Evolutionary conservation across 176 grass and related monocot genomes (phyloP).

Genomic region (Musa beccarii): DNA sequence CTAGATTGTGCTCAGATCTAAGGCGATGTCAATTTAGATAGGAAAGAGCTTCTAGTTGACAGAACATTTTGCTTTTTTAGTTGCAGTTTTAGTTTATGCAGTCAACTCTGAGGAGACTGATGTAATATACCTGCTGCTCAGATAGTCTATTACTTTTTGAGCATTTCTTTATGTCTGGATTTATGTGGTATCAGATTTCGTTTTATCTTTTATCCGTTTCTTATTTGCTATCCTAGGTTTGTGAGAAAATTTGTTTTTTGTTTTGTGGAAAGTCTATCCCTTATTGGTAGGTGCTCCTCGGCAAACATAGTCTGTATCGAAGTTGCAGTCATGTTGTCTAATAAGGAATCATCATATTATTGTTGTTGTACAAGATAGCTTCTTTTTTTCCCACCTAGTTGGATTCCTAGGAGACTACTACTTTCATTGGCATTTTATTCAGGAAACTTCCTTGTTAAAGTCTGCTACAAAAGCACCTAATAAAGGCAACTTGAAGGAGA

Average conservation of each 20-base stretch:
- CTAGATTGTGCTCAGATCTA: neutral
- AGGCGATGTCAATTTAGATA: neutral
- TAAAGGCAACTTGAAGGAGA: conserved; percentile 31
- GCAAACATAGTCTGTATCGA: neutral
- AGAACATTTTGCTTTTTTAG: neutral
- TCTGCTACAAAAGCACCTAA: conserved; percentile 30
- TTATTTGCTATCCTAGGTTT: neutral
- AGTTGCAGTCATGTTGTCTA: neutral
- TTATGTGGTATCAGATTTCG: neutral
- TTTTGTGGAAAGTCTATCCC: neutral
- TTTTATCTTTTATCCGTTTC: neutral
- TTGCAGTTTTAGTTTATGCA: neutral
- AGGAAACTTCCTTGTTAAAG: conserved; percentile 38
- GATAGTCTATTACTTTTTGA: neutral
- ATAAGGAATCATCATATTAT: neutral
- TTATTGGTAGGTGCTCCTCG: neutral
- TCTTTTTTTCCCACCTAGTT: neutral
- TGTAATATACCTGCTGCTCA: neutral
- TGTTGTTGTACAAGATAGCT: neutral
- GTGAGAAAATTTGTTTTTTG: neutral
- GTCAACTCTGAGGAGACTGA: neutral
- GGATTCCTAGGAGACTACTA: neutral
- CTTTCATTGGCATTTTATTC: neutral
- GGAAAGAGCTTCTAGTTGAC: neutral
- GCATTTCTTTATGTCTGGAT: neutral